Evolutionary conservation across 164 flowering plant genomes (phyloP).

Genomic region (Vitis cinerea): DNA sequence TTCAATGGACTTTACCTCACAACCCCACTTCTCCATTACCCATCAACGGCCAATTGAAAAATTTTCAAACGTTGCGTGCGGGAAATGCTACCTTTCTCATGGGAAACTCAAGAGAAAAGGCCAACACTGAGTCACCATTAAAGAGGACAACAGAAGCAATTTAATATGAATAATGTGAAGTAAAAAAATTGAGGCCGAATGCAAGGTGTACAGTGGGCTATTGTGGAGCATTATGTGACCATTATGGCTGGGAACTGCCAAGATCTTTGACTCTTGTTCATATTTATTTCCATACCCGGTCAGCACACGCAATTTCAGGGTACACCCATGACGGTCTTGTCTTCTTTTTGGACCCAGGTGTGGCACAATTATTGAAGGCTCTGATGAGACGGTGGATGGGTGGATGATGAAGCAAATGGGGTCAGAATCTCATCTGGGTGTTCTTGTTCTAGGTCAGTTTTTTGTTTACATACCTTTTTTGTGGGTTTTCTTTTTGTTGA

Average conservation of each 20-base stretch:
- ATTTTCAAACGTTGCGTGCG: slow-evolving; percentile 24
- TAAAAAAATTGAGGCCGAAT: background rate
- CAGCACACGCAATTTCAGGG: slow-evolving; percentile 21
- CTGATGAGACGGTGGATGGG: background rate
- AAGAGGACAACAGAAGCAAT: slow-evolving; percentile 6
- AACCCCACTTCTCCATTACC: background rate
- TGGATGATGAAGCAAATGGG: background rate
- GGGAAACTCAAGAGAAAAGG: background rate
- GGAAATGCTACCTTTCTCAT: slow-evolving; percentile 15
- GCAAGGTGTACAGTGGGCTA: background rate
- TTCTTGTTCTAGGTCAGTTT: background rate
- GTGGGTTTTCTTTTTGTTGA: too few relatives aligned
- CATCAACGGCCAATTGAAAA: slow-evolving; percentile 12
- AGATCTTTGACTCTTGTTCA: slow-evolving; percentile 13
- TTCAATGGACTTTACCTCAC: background rate
- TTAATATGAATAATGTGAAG: background rate
- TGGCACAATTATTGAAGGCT: slow-evolving; percentile 10
- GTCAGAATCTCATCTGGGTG: background rate
- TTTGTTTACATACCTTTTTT: background rate
- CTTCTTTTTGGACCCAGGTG: background rate
- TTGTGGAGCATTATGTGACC: background rate
- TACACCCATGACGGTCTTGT: slow-evolving; percentile 7
- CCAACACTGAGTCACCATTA: slow-evolving; percentile 4
- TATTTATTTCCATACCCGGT: slow-evolving; percentile 1
- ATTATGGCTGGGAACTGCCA: background rate